A percentile compares a stretch with the other conserved stretches of the same genome.
Conservation (phyloP, 352 stramenopile genomes). For the Pythium dissotocum region DNA sequence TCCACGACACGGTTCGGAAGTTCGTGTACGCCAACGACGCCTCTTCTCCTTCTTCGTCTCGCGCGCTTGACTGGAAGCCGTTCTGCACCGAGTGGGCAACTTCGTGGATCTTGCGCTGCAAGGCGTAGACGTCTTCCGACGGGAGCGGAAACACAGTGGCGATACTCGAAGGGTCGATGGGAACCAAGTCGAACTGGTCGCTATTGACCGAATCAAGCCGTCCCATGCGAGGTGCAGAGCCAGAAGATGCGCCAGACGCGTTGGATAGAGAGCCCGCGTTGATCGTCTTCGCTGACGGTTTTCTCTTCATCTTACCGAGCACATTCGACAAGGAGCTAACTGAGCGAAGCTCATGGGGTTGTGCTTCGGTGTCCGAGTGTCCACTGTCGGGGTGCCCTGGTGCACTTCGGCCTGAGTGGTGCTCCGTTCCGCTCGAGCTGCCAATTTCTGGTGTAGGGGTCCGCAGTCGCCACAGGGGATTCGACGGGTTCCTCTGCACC, state of each 20-base stretch:
- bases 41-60: conserved; percentile 58
- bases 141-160: conserved; percentile 77
- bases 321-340: conserved; percentile 16
- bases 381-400: neutral
- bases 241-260: neutral
- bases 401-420: conserved; percentile 7
- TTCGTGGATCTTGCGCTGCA: conserved; percentile 78
- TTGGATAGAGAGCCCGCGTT: neutral
- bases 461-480: conserved; percentile 18
- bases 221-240: conserved; percentile 11
- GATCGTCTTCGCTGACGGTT: conserved; percentile 1
- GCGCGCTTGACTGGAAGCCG: conserved; percentile 65
- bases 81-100: conserved; percentile 70
- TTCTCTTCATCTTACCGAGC: conserved; percentile 27
- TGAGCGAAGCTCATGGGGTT: conserved; percentile 12
- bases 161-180: conserved; percentile 64
- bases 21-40: conserved; percentile 73
- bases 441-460: conserved; percentile 18
- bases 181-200: conserved; percentile 38
- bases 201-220: conserved; percentile 22
- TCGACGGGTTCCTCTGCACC: neutral
- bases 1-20: conserved; percentile 61
- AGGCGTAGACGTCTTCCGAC: conserved; percentile 65
- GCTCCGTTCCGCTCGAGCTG: neutral
- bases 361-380: neutral